Conservation (phyloP, 78 protist genomes). For the Protostelium mycophagum region DNA sequence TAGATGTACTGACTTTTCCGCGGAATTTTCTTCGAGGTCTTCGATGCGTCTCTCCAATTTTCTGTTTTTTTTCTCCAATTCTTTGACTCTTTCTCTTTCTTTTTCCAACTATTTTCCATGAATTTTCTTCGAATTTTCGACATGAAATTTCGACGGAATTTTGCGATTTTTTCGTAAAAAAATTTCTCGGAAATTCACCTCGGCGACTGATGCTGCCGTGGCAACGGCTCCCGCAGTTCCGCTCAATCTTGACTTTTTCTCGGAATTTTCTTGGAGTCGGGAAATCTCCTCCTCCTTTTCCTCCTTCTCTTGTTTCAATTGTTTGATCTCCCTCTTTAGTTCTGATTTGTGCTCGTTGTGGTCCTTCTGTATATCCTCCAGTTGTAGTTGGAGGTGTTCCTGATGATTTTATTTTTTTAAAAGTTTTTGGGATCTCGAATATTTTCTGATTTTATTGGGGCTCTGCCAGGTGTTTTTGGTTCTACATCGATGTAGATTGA, state of each 20-base stretch:
- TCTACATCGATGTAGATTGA: too few species aligned
- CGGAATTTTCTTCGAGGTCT: background rate
- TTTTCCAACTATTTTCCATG: background rate
- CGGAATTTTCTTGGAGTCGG: background rate
- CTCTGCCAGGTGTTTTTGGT: too few species aligned
- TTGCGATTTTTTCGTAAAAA: background rate
- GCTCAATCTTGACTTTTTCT: background rate
- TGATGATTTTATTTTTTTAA: background rate
- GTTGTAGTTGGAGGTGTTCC: background rate
- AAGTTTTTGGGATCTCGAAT: too few species aligned
- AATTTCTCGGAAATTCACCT: background rate
- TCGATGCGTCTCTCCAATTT: background rate
- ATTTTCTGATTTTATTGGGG: background rate
- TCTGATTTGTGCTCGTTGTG: background rate
- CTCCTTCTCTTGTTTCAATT: background rate
- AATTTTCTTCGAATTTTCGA: too few species aligned
- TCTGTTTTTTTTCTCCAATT: background rate
- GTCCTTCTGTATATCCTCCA: background rate
- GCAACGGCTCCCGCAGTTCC: background rate
- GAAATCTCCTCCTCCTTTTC: background rate
- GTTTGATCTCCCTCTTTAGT: background rate
- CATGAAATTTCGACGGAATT: too few species aligned
- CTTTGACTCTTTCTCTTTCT: background rate
- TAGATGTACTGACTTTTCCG: too few species aligned
- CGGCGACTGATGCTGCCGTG: background rate